phyloP scores from a whole-genome alignment of 108 stramenopile species.

The Cyclotella choctawhatcheeana region DNA sequence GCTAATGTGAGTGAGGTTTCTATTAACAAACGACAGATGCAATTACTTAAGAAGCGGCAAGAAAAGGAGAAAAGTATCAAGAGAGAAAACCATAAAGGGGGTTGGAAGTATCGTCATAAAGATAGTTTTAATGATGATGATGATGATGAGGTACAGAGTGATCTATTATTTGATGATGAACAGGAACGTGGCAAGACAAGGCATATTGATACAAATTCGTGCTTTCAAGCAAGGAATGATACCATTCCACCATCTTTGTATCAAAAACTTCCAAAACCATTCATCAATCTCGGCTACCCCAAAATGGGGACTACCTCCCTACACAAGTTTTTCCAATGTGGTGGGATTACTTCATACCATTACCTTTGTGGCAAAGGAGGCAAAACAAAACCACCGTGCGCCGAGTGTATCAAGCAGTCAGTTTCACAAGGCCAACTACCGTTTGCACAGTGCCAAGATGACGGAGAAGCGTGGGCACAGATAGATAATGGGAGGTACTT shows the following conservation, averaged over 20 bases:
- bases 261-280: constrained; percentile 15
- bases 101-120: background rate
- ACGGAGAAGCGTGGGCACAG: constrained; percentile 3
- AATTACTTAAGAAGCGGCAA: background rate
- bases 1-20: background rate
- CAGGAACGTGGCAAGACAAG: too few relatives aligned
- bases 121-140: background rate
- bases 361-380: background rate
- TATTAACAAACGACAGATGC: background rate
- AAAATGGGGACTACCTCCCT: constrained; percentile 25
- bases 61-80: background rate
- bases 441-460: background rate
- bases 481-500: constrained; percentile 23
- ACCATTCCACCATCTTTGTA: constrained; percentile 9
- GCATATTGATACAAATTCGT: too few relatives aligned
- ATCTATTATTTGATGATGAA: background rate
- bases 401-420: background rate
- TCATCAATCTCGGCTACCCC: constrained; percentile 21
- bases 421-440: background rate
- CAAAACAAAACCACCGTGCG: background rate
- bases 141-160: background rate
- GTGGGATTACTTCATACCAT: background rate
- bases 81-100: background rate
- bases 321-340: constrained; percentile 12
- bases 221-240: constrained; percentile 16